These are phyloP conservation scores for Lactarius deliciosus DNA, from an alignment of 768 basidiomycete genomes.

Conservation along the genomic window DNA sequence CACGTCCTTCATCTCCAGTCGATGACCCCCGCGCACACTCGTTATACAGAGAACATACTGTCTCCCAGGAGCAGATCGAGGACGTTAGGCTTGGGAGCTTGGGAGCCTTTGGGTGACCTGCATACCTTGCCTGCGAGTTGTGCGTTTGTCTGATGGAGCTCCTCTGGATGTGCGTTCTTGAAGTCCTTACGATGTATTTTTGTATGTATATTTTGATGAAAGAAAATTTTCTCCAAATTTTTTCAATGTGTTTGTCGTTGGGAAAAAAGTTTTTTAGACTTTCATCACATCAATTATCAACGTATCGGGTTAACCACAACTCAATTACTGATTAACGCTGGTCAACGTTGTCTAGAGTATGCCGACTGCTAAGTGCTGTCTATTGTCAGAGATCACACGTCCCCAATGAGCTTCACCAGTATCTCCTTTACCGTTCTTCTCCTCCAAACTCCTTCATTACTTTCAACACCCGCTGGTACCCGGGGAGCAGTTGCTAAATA, in stretches of 20 bases:
- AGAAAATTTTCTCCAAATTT: not conserved
- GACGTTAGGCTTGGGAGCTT: slow-evolving; percentile 38
- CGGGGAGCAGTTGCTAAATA: slow-evolving; percentile 48
- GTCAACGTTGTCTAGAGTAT: no score
- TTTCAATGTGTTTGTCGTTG: not conserved
- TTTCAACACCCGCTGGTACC: slow-evolving; percentile 25
- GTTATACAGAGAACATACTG: slow-evolving; percentile 43
- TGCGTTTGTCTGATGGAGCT: slow-evolving; percentile 45
- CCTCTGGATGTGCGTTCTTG: not conserved
- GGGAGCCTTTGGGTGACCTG: slow-evolving; percentile 32
- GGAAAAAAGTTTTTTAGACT: no score
- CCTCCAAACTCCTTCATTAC: slow-evolving; percentile 37
- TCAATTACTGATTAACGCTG: no score
- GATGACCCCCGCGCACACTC: slow-evolving; percentile 41
- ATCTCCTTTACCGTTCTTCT: slow-evolving; percentile 63
- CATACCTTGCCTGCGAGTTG: slow-evolving; percentile 39
- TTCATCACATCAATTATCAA: no score
- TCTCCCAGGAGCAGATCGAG: slow-evolving; percentile 36
- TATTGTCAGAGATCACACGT: slow-evolving; percentile 39
- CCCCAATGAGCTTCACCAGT: slow-evolving; percentile 55
- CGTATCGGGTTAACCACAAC: no score
- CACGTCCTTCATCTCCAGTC: slow-evolving; percentile 43
- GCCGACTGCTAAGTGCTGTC: not conserved
- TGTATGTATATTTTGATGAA: not conserved
- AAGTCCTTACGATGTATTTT: not conserved